Evolutionary conservation across 106 monocot genomes (phyloP), one percentile per base, ranked within the genome.

Genomic region (Acorus calamus): DNA sequence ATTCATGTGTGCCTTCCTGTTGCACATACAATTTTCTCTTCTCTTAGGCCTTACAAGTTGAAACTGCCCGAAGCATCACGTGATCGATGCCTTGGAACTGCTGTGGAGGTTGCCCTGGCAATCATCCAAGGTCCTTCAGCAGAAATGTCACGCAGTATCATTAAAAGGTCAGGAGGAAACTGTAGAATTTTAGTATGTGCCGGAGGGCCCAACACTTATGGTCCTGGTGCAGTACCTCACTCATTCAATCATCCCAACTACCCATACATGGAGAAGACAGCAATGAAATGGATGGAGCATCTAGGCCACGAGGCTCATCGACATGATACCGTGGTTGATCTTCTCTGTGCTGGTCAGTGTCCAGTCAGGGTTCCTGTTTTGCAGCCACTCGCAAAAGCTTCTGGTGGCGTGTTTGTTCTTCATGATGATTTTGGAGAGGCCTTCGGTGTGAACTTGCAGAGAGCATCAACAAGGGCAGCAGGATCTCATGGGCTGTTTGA

Each of bases 361-460:
- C 98, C 98, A 4, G 85, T 88, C 51, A 78, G 92, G 57, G 74
- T 98, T 68, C 88, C 92, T 4, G 66, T 98, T 46, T 67, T 98
- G 63, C 88, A 92, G 73, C 98, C 98, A 5, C 79, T 98, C 46
- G 88, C 88, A 50, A 92, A 81, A 76, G 68, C 80, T 65, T 92
- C 98, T 57, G 98, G 98, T 76, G 98, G 98, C 11, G 88, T 92
- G 9, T 58, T 98, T 58, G 70, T 98, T 53, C 83, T 88, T 80
- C 98, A 98, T 50, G 98, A 98, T 79, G 98, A 98, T 75, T 98
- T 98, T 79, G 98, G 92, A 48, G 98, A 98, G 75, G 88, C 98
- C 60, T 98, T 88, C 81, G 98, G 98, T 76, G 92, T 98, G 54
- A 98, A 98, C 69, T 76, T 98, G 76, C 91, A 92, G 72, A 88